These are phyloP conservation scores for Leccinum sublutescens DNA, from an alignment of 768 basidiomycete species.

Conservation along the genomic window DNA sequence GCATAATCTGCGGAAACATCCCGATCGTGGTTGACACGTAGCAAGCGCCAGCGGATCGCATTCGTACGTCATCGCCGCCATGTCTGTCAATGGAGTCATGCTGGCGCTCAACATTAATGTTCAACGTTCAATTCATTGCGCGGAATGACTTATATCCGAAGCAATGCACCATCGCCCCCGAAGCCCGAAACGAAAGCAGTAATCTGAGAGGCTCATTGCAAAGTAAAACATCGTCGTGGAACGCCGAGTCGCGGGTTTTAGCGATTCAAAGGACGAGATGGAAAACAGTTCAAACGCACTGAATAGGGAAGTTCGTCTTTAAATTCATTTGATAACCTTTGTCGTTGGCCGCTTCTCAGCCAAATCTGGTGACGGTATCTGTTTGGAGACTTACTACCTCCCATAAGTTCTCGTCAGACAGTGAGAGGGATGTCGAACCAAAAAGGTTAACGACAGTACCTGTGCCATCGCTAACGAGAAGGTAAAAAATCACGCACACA, in stretches of 20 bases:
- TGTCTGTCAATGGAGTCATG: neutral
- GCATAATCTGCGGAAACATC: neutral
- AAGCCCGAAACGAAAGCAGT: neutral
- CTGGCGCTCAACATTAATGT: neutral
- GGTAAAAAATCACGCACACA: neutral
- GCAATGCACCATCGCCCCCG: neutral
- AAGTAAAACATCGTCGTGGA: conserved; percentile 1
- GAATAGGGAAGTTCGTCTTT: neutral
- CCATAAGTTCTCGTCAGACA: neutral
- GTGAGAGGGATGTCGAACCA: neutral
- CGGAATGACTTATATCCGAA: neutral
- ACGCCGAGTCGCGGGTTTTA: neutral
- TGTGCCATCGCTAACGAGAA: neutral
- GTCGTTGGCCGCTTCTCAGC: neutral
- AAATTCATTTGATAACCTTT: neutral
- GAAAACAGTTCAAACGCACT: neutral
- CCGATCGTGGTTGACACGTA: conserved; percentile 7
- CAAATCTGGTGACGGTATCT: neutral
- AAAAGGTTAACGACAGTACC: neutral
- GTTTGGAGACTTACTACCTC: neutral
- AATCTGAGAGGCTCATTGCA: neutral
- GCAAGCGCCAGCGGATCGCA: neutral
- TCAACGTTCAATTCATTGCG: neutral
- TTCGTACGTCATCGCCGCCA: conserved; percentile 3
- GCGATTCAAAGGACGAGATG: neutral